Conservation (phyloP, 345 rosid species). For the Eucalyptus tenuipes region DNA sequence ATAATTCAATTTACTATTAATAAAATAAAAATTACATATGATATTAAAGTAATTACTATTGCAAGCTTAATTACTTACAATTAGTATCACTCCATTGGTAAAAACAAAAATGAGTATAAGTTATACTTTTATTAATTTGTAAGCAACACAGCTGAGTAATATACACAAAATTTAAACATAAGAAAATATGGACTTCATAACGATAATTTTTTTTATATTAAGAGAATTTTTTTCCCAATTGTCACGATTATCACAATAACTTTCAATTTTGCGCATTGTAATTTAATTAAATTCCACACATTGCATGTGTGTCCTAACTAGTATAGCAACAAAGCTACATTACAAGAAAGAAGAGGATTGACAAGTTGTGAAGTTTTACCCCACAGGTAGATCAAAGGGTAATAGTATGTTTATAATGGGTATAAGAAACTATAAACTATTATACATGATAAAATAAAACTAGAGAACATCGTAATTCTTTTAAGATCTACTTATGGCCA, state of each 20-base stretch:
- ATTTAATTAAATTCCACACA: no score
- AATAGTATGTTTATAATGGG: neutral
- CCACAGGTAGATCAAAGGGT: neutral
- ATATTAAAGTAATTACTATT: neutral
- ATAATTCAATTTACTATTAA: no score
- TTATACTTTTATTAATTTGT: no score
- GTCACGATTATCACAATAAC: neutral
- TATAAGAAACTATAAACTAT: neutral
- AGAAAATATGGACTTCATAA: neutral
- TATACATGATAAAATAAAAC: neutral
- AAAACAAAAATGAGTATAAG: neutral
- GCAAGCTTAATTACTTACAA: fast-evolving
- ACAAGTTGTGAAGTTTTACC: neutral
- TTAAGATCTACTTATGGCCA: neutral
- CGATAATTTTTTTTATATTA: neutral
- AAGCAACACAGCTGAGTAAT: neutral
- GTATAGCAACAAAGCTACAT: neutral
- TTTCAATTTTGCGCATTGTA: no score
- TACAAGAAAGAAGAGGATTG: neutral
- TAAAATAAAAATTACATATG: neutral
- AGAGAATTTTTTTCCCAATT: neutral
- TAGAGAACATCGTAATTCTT: neutral
- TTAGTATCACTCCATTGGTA: neutral
- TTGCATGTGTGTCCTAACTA: no score
- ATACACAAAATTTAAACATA: neutral